A percentile compares a stretch with the other conserved stretches of the same genome.
Conservation (phyloP, 2,329 filamentous ascomycete species). For the Aureobasidium sp. region DNA sequence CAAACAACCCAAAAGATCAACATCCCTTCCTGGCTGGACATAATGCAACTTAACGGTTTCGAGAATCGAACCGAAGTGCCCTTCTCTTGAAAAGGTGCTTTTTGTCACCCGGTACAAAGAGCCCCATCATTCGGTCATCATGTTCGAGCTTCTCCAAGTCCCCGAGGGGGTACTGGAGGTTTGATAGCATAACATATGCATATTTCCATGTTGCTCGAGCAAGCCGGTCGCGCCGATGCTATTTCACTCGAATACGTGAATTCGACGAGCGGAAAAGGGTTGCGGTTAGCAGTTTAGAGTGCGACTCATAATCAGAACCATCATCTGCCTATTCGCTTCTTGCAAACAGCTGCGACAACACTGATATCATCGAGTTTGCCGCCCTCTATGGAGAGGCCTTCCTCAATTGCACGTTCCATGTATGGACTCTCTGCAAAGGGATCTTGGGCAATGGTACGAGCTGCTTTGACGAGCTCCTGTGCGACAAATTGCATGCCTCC, state of each 20-base stretch:
- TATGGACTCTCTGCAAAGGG: constrained; percentile 95
- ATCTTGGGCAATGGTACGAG: constrained; percentile 74
- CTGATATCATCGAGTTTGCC: constrained; percentile 92
- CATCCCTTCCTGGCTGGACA: background rate
- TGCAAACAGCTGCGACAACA: constrained; percentile 77
- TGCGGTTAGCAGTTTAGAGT: background rate
- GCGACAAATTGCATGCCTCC: constrained; percentile 77
- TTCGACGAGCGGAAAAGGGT: background rate
- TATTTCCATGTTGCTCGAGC: background rate
- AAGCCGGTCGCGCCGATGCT: background rate
- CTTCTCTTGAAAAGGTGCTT: background rate
- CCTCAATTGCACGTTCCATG: constrained; percentile 95
- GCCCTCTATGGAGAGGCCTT: constrained; percentile 86
- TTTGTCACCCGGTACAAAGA: background rate
- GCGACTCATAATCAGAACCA: background rate
- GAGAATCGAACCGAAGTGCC: background rate
- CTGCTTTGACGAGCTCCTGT: constrained; percentile 73
- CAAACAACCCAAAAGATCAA: background rate
- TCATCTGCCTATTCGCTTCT: constrained; percentile 35
- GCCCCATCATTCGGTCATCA: background rate
- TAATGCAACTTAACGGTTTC: background rate
- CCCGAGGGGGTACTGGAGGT: background rate
- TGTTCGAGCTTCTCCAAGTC: background rate
- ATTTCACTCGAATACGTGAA: background rate
- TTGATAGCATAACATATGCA: background rate